These are phyloP conservation scores for Dendrobium catenatum DNA, from an alignment of 106 monocot species.

Conservation along the genomic window DNA sequence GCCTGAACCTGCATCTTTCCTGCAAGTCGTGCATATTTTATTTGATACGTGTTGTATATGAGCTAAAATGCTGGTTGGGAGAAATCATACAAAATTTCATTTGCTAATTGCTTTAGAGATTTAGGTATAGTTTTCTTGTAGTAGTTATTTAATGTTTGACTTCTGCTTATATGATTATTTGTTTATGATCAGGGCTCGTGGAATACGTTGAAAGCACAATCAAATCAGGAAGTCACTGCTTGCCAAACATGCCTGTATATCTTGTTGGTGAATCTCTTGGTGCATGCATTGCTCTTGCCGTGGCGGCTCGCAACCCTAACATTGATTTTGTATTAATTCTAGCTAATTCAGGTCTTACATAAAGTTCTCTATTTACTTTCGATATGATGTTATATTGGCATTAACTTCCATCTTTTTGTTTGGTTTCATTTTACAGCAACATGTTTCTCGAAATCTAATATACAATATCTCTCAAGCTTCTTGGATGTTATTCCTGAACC, in stretches of 20 bases:
- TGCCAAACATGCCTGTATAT: constrained; percentile 59
- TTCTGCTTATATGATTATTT: not conserved
- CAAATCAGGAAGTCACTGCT: constrained; percentile 22
- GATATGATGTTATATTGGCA: not conserved
- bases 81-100: not conserved
- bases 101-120: not conserved
- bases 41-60: no score
- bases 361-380: not conserved
- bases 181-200: constrained; percentile 40
- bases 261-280: constrained; percentile 83
- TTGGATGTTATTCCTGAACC: constrained; percentile 44
- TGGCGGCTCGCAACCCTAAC: constrained; percentile 68
- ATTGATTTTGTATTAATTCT: constrained; percentile 66
- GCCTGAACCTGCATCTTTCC: no score
- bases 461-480: constrained; percentile 30
- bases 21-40: no score
- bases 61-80: not conserved
- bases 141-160: not conserved
- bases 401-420: not conserved
- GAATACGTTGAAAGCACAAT: constrained; percentile 59
- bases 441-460: constrained; percentile 45
- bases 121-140: not conserved
- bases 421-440: constrained; percentile 36
- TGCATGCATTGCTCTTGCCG: constrained; percentile 72
- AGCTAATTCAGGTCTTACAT: constrained; percentile 69